Evolutionary conservation across 2,329 filamentous ascomycete genomes (phyloP).

Genomic region (Stachybotrys chlorohalonatus): DNA sequence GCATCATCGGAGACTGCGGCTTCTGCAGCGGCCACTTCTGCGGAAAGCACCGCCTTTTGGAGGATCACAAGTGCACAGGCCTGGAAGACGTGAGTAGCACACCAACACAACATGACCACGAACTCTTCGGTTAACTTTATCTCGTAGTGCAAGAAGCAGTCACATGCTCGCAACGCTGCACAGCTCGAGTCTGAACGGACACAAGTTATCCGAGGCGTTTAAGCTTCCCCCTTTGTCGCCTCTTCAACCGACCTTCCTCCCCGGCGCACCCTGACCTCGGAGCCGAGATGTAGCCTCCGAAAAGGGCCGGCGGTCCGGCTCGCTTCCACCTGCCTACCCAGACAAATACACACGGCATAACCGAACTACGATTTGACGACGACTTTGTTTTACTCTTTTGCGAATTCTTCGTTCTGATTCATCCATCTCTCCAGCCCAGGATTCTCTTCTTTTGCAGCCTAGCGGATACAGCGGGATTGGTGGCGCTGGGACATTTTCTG

Average conservation of each 20-base stretch:
- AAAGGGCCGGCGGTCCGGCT: no score
- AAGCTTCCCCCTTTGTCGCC: slow-evolving; percentile 14
- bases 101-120: background rate
- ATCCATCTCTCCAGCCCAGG: background rate
- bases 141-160: slow-evolving; percentile 83
- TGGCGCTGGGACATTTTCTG: background rate
- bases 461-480: background rate
- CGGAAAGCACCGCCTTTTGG: slow-evolving; percentile 85
- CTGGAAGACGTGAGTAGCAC: slow-evolving; percentile 66
- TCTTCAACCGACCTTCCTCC: background rate
- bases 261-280: background rate
- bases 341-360: no score
- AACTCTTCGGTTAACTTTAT: background rate
- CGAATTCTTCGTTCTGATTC: background rate
- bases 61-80: slow-evolving; percentile 87
- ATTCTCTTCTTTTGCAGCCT: no score
- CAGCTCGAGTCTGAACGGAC: slow-evolving; percentile 90
- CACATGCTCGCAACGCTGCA: slow-evolving; percentile 85
- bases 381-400: background rate
- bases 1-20: slow-evolving; percentile 90
- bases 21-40: slow-evolving; percentile 95
- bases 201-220: slow-evolving; percentile 87
- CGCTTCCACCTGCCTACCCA: no score
- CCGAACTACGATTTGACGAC: no score
- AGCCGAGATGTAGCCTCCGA: background rate